Percentiles rank a stretch among this genome's conserved stretches.
phyloP scores from a whole-genome alignment of 2,329 filamentous ascomycete species.

The Aspergillus sp. region DNA sequence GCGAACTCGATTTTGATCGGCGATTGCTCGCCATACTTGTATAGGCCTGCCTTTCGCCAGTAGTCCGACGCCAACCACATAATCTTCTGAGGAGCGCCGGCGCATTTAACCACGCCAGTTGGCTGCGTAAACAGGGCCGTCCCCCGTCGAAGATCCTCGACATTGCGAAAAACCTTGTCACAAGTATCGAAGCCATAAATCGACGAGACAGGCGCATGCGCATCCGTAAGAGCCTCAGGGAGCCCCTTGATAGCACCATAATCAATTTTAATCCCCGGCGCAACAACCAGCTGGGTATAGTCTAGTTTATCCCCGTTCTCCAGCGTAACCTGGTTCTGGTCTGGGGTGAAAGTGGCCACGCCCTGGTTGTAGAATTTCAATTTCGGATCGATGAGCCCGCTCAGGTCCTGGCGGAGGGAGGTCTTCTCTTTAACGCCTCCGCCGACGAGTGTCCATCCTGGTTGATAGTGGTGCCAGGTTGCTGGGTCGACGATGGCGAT shows the following conservation, averaged over 20 bases:
- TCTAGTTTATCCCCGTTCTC: slow-evolving; percentile 55
- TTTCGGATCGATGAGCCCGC: slow-evolving; percentile 57
- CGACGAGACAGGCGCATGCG: slow-evolving; percentile 51
- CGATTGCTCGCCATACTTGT: slow-evolving; percentile 43
- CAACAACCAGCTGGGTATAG: slow-evolving; percentile 67
- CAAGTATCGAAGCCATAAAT: slow-evolving; percentile 59
- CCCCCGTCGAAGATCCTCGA: slow-evolving; percentile 51
- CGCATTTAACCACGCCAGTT: slow-evolving; percentile 59
- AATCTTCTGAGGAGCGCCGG: slow-evolving; percentile 61
- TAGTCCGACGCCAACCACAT: slow-evolving; percentile 63
- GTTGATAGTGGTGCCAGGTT: slow-evolving; percentile 66
- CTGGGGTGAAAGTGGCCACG: slow-evolving; percentile 54
- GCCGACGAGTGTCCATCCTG: slow-evolving; percentile 68
- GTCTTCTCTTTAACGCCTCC: slow-evolving; percentile 62
- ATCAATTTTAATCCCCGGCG: slow-evolving; percentile 56
- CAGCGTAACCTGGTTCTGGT: slow-evolving; percentile 58
- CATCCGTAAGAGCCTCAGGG: slow-evolving; percentile 55
- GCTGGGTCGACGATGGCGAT: slow-evolving; percentile 66
- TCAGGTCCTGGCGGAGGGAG: slow-evolving; percentile 50
- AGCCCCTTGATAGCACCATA: slow-evolving; percentile 56
- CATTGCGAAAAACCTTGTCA: slow-evolving; percentile 53
- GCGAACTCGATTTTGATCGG: slow-evolving; percentile 56
- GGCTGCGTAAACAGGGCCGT: slow-evolving; percentile 61
- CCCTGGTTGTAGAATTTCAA: slow-evolving; percentile 59
- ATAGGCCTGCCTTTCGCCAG: slow-evolving; percentile 57